phyloP scores from a whole-genome alignment of 345 rosid species.

The Sonneratia alba region DNA sequence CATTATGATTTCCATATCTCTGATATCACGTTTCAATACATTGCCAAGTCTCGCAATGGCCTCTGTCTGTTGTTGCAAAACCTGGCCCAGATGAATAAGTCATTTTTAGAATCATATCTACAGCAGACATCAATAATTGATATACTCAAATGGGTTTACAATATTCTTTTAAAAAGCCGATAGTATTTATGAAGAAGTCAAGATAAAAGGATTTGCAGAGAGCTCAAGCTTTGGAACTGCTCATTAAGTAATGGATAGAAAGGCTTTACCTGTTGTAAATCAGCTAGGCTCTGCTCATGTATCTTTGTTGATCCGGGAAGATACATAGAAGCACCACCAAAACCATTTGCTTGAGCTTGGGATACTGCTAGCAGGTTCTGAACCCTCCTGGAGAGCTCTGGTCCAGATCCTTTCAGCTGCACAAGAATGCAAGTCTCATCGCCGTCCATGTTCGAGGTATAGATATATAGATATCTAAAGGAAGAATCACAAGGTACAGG shows the following conservation, averaged over 20 bases:
- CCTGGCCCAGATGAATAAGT: slow-evolving; percentile 23
- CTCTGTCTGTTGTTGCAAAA: slow-evolving; percentile 83
- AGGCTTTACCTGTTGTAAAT: slow-evolving; percentile 78
- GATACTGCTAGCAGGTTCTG: slow-evolving; percentile 64
- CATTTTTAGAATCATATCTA: neutral
- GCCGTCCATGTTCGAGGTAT: neutral
- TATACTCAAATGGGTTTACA: neutral
- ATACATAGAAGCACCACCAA: slow-evolving; percentile 51
- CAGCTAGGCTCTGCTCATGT: slow-evolving; percentile 85
- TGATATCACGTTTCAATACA: slow-evolving; percentile 71
- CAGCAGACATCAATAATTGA: neutral
- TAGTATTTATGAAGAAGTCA: neutral
- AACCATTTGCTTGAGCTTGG: slow-evolving; percentile 62
- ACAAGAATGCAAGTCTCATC: neutral
- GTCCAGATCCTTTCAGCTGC: slow-evolving; percentile 95
- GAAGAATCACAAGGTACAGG: neutral
- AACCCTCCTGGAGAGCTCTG: slow-evolving; percentile 90
- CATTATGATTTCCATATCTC: slow-evolving; percentile 83
- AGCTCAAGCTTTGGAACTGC: neutral
- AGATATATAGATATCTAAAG: neutral
- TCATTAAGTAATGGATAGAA: neutral
- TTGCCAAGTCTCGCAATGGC: slow-evolving; percentile 79
- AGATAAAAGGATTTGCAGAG: neutral
- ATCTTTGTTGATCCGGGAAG: slow-evolving; percentile 94
- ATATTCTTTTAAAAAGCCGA: neutral